Evolutionary conservation across 305 asterid species (phyloP), one percentile per base, ranked within the genome.

Genomic region (Solanum hybrid): DNA sequence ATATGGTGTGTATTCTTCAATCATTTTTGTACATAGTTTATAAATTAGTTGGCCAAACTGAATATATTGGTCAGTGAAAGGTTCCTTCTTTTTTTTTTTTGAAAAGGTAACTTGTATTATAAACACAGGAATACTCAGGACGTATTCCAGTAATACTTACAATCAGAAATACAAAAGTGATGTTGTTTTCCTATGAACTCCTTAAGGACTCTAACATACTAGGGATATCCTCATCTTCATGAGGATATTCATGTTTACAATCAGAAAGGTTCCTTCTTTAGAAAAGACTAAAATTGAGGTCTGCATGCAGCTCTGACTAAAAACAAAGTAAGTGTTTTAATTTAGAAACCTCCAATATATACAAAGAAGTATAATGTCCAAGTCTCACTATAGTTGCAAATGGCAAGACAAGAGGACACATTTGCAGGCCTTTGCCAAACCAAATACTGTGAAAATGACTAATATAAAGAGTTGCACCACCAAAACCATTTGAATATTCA

Each of bases 391-490:
- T 77, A 94, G 94, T 90, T 95, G 95, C 97, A 94, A 94, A 94
- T 95, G 97, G 96, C 98, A 94, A 78, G 87, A 88, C 38, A n/a
- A 36, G 89, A 90, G 87, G 38, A 88, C 88, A 81, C 92, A 72
- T 22, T 78, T 91, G 97, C 98, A 93, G 97, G 96, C 97, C 94
- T 82, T 85, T 10, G 87, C 37, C 60, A 84, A 32, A 19, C 31
- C 45, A 72, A 42, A n/a, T 56, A 13, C 76, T 45, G 32, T 85
- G 76, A 85, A 84, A 56, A 56, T 85, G 87, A 85, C 75, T 85
- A 19, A 32, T 29, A 85, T 45, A 29, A 56, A 56, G 42, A 19
- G 76, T 11, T 85, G 75, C 42, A 85, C 76, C 27, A 56, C 76
- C 76, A 51, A 85, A 85, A 31, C 40, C 76, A 85, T 31, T 56